phyloP scores from a whole-genome alignment of 164 flowering plant species.

The Dillenia turbinata region DNA sequence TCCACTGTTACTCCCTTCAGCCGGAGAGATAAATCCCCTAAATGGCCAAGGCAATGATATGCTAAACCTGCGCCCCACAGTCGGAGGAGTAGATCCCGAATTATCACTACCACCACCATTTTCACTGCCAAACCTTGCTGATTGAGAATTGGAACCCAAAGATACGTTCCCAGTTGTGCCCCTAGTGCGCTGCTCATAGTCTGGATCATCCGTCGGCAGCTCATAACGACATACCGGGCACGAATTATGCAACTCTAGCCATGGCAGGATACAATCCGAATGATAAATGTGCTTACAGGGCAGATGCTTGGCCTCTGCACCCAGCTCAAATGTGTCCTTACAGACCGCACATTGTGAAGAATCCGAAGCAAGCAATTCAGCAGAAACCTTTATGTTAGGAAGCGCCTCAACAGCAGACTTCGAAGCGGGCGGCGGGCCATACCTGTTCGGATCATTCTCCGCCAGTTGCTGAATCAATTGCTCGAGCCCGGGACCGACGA shows the following conservation, averaged over 20 bases:
- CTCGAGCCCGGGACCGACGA: conserved; percentile 84
- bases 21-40: conserved; percentile 32
- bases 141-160: not conserved
- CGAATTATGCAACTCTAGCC: conserved; percentile 87
- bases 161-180: conserved; percentile 8
- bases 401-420: conserved; percentile 57
- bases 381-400: conserved; percentile 41
- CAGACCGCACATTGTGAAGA: conserved; percentile 81
- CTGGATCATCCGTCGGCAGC: conserved; percentile 86
- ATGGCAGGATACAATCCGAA: conserved; percentile 73
- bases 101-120: conserved; percentile 15
- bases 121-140: not conserved
- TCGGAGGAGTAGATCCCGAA: conserved; percentile 14
- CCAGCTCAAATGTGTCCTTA: conserved; percentile 59
- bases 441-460: conserved; percentile 84
- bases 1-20: conserved; percentile 40
- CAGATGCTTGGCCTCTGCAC: conserved; percentile 61
- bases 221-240: conserved; percentile 90
- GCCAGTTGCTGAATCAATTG: conserved; percentile 91
- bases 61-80: conserved; percentile 49
- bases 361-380: conserved; percentile 49
- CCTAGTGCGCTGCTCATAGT: conserved; percentile 49
- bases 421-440: conserved; percentile 88
- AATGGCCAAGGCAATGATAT: conserved; percentile 58
- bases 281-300: conserved; percentile 90